Conservation (phyloP, 2,329 filamentous ascomycete species). For the Neofusicoccum parvum region DNA sequence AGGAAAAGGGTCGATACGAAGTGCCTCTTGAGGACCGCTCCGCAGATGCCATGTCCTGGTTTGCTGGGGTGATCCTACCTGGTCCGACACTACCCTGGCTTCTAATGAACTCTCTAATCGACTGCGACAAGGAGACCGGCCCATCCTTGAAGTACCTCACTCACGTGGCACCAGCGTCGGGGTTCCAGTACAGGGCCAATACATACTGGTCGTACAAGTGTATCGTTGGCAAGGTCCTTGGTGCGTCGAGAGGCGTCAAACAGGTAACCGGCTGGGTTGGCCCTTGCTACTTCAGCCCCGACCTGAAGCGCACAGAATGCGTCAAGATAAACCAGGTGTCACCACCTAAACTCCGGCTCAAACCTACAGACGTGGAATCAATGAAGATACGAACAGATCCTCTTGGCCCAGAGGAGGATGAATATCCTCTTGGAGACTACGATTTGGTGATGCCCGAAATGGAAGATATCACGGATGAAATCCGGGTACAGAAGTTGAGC, state of each 20-base stretch:
- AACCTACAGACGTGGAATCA: constrained; percentile 61
- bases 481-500: constrained; percentile 69
- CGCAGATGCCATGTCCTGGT: constrained; percentile 76
- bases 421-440: constrained; percentile 70
- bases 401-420: constrained; percentile 63
- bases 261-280: constrained; percentile 75
- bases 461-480: constrained; percentile 63
- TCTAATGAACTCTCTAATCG: constrained; percentile 76
- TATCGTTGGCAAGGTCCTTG: constrained; percentile 74
- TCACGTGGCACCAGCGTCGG: constrained; percentile 68
- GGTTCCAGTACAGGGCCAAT: constrained; percentile 76
- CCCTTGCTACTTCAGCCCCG: constrained; percentile 67
- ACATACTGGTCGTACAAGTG: constrained; percentile 75
- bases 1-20: constrained; percentile 56
- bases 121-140: constrained; percentile 70
- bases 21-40: constrained; percentile 60
- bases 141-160: constrained; percentile 68
- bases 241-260: constrained; percentile 66
- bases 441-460: constrained; percentile 60
- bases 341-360: constrained; percentile 57
- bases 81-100: constrained; percentile 72
- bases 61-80: constrained; percentile 72
- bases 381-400: constrained; percentile 71
- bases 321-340: constrained; percentile 66
- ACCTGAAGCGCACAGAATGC: constrained; percentile 70